Base-by-base conservation (phyloP, 2,329 filamentous ascomycete genomes). In the Penicillium polonicum region DNA sequence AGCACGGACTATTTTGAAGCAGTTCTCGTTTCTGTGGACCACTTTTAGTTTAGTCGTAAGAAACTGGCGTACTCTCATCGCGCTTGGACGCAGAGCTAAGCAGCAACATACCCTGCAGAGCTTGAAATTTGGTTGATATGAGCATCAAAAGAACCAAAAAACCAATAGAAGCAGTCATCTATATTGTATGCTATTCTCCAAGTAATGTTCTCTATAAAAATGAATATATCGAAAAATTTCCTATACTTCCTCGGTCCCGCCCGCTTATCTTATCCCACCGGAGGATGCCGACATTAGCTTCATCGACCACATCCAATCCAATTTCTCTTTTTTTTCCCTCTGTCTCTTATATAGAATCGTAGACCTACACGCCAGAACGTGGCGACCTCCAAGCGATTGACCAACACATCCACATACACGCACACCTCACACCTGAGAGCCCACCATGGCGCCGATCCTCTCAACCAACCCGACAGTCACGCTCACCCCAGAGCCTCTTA, bases 401-500 rank as follows among this genome's bases (percentile, higher is more conserved):
- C 13, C 35, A 53, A 25, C 31, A 15, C 21, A 31, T 39, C 9
- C 21, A 39, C 5, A 38, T 29, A 17, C 19, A 48, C 13, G 48
- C 42, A 25, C 25, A 27, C n/a, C 19, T 42, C n/a, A 54, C n/a
- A 41, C 46, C 29, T 5, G 21, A 44, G 46, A 19, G 21, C 29
- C 13, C 52, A 65, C 39, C 52, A 76, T 75, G 73, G 53, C 70
- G 31, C 71, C 71, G 25, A 71, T 63, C 36, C 72, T 75, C 57
- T 63, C 67, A 45, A 63, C 68, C 39, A 66, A 68, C 64, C 77
- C 66, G 56, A 72, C 61, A 72, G 68, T 66, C 71, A 76, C 60
- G 65, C 71, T 94, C 65, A 79, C 79, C 25, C 83, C 89, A 9
- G 78, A 82, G 65, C 84, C 85, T n/a, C 83, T 97, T 52, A 89